Conservation (phyloP, 1,284 basidiomycete genomes). For the Ceratobasidium sp. region DNA sequence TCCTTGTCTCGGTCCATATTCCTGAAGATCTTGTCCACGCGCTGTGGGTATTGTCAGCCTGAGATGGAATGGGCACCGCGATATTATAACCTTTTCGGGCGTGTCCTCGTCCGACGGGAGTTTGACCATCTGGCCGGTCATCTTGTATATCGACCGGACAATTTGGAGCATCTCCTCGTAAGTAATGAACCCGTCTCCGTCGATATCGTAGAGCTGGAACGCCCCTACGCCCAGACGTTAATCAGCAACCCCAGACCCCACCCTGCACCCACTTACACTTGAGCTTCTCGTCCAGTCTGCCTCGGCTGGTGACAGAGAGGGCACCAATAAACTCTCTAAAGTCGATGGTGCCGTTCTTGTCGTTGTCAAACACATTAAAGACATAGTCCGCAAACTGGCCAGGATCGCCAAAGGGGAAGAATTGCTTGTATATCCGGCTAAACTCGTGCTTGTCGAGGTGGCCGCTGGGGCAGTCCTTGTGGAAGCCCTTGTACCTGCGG, state of each 20-base stretch:
- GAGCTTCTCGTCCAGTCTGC: slow-evolving; percentile 96
- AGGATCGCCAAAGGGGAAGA: slow-evolving; percentile 99
- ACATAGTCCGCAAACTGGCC: slow-evolving; percentile 97
- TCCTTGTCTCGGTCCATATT: slow-evolving; percentile 94
- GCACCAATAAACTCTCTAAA: slow-evolving; percentile 99
- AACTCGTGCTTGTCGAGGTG: slow-evolving; percentile 97
- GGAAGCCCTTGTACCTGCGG: slow-evolving; percentile 95
- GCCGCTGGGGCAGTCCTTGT: slow-evolving; percentile 98
- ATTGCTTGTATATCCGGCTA: slow-evolving; percentile 98
- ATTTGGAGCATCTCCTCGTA: slow-evolving; percentile 99
- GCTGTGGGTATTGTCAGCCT: slow-evolving; percentile 57
- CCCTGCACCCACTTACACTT: slow-evolving; percentile 72
- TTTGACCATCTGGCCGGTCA: slow-evolving; percentile 99
- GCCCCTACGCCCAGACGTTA: slow-evolving; percentile 71
- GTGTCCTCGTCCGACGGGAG: slow-evolving; percentile 98
- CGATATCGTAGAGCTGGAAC: slow-evolving; percentile 99
- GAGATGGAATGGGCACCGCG: slow-evolving; percentile 7
- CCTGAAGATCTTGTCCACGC: slow-evolving; percentile 94
- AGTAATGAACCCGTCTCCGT: slow-evolving; percentile 95
- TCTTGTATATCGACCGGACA: slow-evolving; percentile 96
- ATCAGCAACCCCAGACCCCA: slow-evolving; percentile 4
- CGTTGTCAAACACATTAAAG: slow-evolving; percentile 96
- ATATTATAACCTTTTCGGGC: slow-evolving; percentile 84
- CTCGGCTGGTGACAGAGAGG: slow-evolving; percentile 91
- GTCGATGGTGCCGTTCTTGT: slow-evolving; percentile 95